Conservation (phyloP, 176 grass and related monocot genomes). For the Puya raimondii region DNA sequence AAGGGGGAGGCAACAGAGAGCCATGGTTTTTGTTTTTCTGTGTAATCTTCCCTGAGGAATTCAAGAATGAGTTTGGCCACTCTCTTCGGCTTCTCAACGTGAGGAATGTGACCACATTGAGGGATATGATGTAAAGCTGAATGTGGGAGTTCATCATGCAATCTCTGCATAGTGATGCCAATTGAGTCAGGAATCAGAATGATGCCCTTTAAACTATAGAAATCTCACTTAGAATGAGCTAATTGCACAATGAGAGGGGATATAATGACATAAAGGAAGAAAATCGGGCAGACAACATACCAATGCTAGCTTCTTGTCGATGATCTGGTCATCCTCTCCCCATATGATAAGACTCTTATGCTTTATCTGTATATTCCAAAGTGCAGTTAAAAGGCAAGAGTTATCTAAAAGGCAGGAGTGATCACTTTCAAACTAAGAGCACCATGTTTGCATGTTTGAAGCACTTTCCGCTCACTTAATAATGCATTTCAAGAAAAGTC, state of each 20-base stretch:
- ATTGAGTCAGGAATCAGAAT: not conserved
- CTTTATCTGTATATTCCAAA: conserved; percentile 50
- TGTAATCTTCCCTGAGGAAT: conserved; percentile 33
- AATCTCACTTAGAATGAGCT: not conserved
- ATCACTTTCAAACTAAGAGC: not conserved
- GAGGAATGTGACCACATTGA: conserved; percentile 81
- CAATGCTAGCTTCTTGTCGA: conserved; percentile 57
- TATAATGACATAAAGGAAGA: not conserved
- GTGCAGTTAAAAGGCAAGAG: not conserved
- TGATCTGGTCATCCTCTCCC: conserved; percentile 77
- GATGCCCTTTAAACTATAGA: not conserved
- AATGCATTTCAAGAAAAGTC: not conserved
- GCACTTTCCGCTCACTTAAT: not conserved
- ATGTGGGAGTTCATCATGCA: conserved; percentile 58
- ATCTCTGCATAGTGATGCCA: conserved; percentile 42
- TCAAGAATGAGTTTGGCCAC: conserved; percentile 35
- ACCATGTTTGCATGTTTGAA: no score
- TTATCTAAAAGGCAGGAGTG: not conserved
- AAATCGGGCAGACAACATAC: conserved; percentile 38
- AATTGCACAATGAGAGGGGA: no score
- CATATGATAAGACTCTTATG: conserved; percentile 73
- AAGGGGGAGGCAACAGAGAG: no score
- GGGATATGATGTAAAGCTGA: conserved; percentile 40
- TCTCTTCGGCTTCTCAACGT: conserved; percentile 69
- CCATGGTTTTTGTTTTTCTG: no score